Evolutionary conservation across 805 yeast species (phyloP).

Genomic region (Candida rishiriensis): DNA sequence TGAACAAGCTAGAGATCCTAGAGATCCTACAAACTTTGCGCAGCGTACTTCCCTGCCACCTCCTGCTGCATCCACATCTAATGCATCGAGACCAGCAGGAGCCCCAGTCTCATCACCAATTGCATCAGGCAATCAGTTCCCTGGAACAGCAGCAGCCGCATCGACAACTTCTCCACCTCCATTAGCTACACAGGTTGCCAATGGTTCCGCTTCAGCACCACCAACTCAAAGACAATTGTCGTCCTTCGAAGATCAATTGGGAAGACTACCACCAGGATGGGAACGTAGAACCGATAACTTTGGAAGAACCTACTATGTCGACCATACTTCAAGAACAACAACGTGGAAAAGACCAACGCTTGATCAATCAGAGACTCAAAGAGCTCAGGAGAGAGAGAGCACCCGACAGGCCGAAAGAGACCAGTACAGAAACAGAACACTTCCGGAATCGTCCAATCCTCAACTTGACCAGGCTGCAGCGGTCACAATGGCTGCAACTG

Average conservation of each 20-base stretch:
- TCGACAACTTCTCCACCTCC: conserved; percentile 21
- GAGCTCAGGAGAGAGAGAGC: conserved; percentile 53
- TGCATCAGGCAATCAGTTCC: conserved; percentile 18
- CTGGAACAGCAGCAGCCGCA: conserved; percentile 25
- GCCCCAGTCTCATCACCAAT: conserved; percentile 6
- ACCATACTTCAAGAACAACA: conserved; percentile 94
- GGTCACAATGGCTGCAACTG: conserved; percentile 59
- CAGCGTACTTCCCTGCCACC: conserved; percentile 5
- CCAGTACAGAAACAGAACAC: conserved; percentile 84
- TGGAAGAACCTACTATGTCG: conserved; percentile 97
- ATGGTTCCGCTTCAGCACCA: not conserved
- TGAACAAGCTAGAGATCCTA: conserved; percentile 18
- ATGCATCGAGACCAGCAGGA: conserved; percentile 5
- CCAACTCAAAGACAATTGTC: conserved; percentile 61
- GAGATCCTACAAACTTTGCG: conserved; percentile 28
- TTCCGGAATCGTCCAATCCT: conserved; percentile 71
- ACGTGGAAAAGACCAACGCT: conserved; percentile 98
- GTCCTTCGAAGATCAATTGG: conserved; percentile 95
- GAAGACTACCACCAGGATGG: conserved; percentile 98
- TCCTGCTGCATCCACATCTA: conserved; percentile 3
- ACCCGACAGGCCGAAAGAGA: conserved; percentile 84
- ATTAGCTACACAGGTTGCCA: conserved; percentile 22
- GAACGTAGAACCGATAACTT: conserved; percentile 96
- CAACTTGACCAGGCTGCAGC: conserved; percentile 39
- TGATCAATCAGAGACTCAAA: conserved; percentile 72